Conservation (phyloP, 805 yeast genomes). For the Wickerhamiella siamensis region DNA sequence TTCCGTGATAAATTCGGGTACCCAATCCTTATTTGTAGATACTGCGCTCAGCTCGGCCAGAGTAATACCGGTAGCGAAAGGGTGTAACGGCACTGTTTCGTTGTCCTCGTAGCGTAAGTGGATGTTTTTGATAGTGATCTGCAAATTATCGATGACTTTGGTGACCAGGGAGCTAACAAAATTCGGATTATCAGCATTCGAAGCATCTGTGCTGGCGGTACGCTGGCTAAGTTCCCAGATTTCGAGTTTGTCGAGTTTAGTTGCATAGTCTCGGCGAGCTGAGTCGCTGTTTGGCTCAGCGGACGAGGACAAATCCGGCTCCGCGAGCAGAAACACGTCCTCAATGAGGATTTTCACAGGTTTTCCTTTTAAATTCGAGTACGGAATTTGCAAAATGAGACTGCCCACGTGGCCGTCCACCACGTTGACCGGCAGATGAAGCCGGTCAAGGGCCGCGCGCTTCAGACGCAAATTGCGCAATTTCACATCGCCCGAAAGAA, state of each 20-base stretch:
- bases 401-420: conserved; percentile 82
- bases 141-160: conserved; percentile 84
- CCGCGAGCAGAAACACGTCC: conserved; percentile 70
- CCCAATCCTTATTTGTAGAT: conserved; percentile 76
- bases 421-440: conserved; percentile 76
- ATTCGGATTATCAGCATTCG: conserved; percentile 21
- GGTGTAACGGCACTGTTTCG: conserved; percentile 50
- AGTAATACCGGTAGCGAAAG: conserved; percentile 73
- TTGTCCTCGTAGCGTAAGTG: conserved; percentile 87
- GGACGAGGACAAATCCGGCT: conserved; percentile 42
- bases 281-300: conserved; percentile 48
- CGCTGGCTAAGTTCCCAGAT: conserved; percentile 34
- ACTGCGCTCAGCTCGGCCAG: conserved; percentile 81
- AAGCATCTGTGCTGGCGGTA: conserved; percentile 25
- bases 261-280: conserved; percentile 45
- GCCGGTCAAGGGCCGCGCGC: conserved; percentile 76
- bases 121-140: conserved; percentile 77
- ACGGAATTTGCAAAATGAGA: conserved; percentile 81
- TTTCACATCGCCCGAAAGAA: conserved; percentile 95
- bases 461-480: conserved; percentile 62
- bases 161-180: conserved; percentile 79
- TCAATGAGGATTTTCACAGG: conserved; percentile 83
- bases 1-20: conserved; percentile 67
- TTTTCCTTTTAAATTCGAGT: conserved; percentile 85
- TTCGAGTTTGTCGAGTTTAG: conserved; percentile 54